These are phyloP conservation scores for Plenodomus biglobosus DNA, from an alignment of 2,329 filamentous ascomycete genomes.

Conservation along the genomic window DNA sequence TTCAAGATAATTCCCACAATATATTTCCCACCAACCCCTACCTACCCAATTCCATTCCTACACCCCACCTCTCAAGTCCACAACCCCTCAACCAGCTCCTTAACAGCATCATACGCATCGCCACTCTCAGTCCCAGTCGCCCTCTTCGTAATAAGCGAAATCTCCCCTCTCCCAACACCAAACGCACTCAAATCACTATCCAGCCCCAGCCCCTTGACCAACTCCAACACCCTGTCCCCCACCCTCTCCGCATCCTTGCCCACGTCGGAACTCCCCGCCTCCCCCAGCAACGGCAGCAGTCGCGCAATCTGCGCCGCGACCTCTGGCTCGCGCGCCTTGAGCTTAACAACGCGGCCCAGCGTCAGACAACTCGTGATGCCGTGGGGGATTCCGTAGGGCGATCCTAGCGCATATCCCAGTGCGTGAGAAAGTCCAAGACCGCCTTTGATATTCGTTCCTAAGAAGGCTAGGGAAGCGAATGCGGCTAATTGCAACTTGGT, in stretches of 20 bases:
- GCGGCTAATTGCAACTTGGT: slow-evolving; percentile 57
- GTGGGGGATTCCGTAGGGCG: slow-evolving; percentile 59
- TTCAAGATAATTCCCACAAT: no score
- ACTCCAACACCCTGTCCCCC: slow-evolving; percentile 47
- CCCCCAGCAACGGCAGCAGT: slow-evolving; percentile 49
- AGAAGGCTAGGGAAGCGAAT: slow-evolving; percentile 54
- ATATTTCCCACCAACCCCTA: not conserved
- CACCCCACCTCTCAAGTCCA: slow-evolving; percentile 27
- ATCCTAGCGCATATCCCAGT: slow-evolving; percentile 56
- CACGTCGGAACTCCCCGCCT: no score
- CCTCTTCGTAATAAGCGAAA: slow-evolving; percentile 48
- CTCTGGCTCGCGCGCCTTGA: slow-evolving; percentile 51
- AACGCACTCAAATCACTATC: slow-evolving; percentile 52
- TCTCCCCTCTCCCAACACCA: slow-evolving; percentile 46
- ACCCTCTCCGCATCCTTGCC: slow-evolving; percentile 51
- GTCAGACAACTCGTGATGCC: slow-evolving; percentile 59
- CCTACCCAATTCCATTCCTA: not conserved
- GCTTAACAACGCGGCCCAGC: slow-evolving; percentile 56
- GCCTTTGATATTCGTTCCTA: slow-evolving; percentile 55
- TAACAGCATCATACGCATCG: slow-evolving; percentile 48
- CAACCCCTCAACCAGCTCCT: slow-evolving; percentile 47
- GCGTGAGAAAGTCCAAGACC: slow-evolving; percentile 53
- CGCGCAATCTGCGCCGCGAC: slow-evolving; percentile 52
- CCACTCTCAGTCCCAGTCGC: slow-evolving; percentile 50
- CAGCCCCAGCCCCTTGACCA: slow-evolving; percentile 50